These are phyloP conservation scores for Stylosanthes scabra DNA, from an alignment of 331 rosid genomes.

Conservation along the genomic window DNA sequence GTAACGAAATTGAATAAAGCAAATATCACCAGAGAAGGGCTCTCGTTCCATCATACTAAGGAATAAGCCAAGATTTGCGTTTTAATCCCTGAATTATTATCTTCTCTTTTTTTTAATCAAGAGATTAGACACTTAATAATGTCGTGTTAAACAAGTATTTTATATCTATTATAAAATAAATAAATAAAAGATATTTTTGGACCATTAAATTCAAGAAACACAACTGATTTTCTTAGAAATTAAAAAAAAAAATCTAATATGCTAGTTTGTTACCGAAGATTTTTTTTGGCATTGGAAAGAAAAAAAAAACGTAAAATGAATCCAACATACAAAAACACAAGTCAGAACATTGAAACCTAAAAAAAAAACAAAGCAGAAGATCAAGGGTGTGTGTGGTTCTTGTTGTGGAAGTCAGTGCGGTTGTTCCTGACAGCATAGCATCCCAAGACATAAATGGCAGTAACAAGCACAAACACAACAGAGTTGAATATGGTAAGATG, in stretches of 20 bases:
- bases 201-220: background rate
- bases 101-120: background rate
- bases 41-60: background rate
- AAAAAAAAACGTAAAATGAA: slow-evolving; percentile 8
- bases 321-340: slow-evolving; percentile 26
- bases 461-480: slow-evolving; percentile 41
- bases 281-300: too few relatives aligned
- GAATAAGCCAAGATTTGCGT: background rate
- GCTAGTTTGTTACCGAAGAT: background rate
- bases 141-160: too few relatives aligned
- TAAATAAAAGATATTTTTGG: background rate
- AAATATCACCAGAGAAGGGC: background rate
- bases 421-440: slow-evolving; percentile 71
- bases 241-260: background rate
- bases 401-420: slow-evolving; percentile 19
- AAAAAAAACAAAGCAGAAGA: background rate
- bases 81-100: background rate
- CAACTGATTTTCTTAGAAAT: background rate
- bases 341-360: background rate
- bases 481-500: slow-evolving; percentile 59
- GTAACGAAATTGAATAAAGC: background rate
- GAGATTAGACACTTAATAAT: too few relatives aligned
- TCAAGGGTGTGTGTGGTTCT: slow-evolving; percentile 39
- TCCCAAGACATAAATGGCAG: slow-evolving; percentile 58
- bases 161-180: too few relatives aligned